Conservation (phyloP, 108 stramenopile species). For the Cyclotella cryptica region DNA sequence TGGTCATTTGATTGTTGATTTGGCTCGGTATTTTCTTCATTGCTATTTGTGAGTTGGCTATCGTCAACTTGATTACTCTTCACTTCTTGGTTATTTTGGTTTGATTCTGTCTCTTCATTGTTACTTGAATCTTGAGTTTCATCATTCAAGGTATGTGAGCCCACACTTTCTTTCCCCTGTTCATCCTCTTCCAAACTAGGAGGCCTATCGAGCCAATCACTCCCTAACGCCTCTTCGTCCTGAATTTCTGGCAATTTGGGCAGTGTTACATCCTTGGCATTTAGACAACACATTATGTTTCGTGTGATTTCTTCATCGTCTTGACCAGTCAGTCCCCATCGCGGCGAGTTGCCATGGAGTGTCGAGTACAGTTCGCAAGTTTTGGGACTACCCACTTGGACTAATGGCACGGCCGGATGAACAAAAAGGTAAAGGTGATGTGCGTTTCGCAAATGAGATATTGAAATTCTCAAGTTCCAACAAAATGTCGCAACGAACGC, state of each 20-base stretch:
- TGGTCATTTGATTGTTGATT: neutral
- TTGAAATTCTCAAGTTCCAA: too few relatives aligned
- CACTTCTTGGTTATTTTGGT: neutral
- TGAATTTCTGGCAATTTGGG: slow-evolving; percentile 3
- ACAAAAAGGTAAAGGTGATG: neutral
- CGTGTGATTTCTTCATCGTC: slow-evolving; percentile 5
- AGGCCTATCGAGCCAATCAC: slow-evolving; percentile 10
- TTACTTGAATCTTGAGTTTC: slow-evolving; percentile 1
- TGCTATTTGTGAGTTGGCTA: neutral
- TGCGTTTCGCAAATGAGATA: neutral
- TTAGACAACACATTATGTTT: slow-evolving; percentile 7
- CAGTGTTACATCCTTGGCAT: neutral
- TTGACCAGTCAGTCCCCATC: slow-evolving; percentile 14
- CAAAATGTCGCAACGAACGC: too few relatives aligned
- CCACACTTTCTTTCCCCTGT: neutral
- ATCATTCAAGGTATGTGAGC: neutral
- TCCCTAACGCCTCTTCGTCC: neutral
- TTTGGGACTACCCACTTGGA: slow-evolving; percentile 4
- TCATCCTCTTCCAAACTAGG: slow-evolving; percentile 19
- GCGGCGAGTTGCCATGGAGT: neutral
- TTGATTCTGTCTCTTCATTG: neutral
- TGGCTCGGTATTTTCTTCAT: neutral
- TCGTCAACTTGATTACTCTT: neutral
- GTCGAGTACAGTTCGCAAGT: slow-evolving; percentile 6
- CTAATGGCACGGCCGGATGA: neutral